A percentile compares a stretch with the other conserved stretches of the same genome.
These are phyloP conservation scores for Cystobasidium slooffiae DNA, from an alignment of 1,284 basidiomycete species.

Conservation along the genomic window DNA sequence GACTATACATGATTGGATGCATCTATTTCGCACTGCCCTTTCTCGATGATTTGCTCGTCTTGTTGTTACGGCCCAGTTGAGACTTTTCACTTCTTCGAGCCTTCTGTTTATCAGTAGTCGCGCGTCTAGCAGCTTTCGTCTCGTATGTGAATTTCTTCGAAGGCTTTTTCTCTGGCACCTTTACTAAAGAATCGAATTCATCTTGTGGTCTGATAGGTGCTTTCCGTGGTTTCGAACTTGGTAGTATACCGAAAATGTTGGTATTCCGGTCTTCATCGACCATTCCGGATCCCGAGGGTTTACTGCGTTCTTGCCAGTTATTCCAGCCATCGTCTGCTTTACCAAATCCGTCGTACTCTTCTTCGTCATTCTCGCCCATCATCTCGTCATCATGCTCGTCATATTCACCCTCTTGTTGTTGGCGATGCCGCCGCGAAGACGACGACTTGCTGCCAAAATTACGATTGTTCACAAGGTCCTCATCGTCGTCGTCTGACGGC, in stretches of 20 bases:
- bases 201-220: slow-evolving; percentile 1
- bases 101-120: slow-evolving; percentile 26
- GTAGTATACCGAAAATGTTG: slow-evolving; percentile 31
- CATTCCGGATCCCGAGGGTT: slow-evolving; percentile 11
- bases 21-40: slow-evolving; percentile 18
- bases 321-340: slow-evolving; percentile 30
- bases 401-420: background rate
- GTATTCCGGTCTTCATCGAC: slow-evolving; percentile 15
- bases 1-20: background rate
- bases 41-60: slow-evolving; percentile 13
- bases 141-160: slow-evolving; percentile 41
- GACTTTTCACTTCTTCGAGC: slow-evolving; percentile 31
- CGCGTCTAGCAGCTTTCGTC: slow-evolving; percentile 34
- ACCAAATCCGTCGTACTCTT: slow-evolving; percentile 32
- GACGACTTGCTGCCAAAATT: background rate
- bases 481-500: background rate
- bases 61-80: slow-evolving; percentile 6
- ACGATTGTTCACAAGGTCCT: background rate
- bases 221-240: slow-evolving; percentile 1
- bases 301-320: slow-evolving; percentile 19
- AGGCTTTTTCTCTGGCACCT: slow-evolving; percentile 28
- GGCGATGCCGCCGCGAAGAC: background rate
- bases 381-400: background rate
- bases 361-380: slow-evolving; percentile 24
- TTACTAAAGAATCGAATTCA: slow-evolving; percentile 5